Base-by-base conservation (phyloP, 139 green algal species). In the Mychonastes homosphaera region DNA sequence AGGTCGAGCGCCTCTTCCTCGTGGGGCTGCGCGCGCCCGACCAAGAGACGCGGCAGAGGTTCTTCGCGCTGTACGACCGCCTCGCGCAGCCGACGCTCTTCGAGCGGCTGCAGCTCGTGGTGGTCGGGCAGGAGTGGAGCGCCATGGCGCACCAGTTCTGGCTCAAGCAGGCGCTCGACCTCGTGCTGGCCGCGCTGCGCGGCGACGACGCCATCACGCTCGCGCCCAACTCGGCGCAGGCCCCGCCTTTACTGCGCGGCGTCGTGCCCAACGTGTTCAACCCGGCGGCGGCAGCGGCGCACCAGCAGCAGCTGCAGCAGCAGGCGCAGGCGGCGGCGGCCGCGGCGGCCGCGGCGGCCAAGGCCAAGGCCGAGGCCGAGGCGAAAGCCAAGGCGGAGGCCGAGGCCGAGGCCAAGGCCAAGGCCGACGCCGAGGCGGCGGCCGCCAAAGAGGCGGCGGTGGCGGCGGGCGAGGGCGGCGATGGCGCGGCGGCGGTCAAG, bases 91-190 rank as follows among this genome's bases (percentile, higher is more conserved):
- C 63, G 1, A 79, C 77, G 12, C 77, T 97, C 29, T 95, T 84
- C 58, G 77, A 89, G 30, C 80, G 92, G 28, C 77, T 99, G 56
- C 78, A 87, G 40, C 96, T 92, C 63, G 86, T 98, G 44, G 76
- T 99, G 16, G 54, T 75, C 46, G 53, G 45, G 4, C 91, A 99
- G 68, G 88, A 95, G 46, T 97, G 92, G 91, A 84, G 94, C 48
- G 78, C 84, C 6, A 77, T 95, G 44, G 70, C 70, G 2, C 55
- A 75, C 53, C 82, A 64, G 27, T 99, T 97, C 74, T 99, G 92
- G 92, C 77, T 98, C 5, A 95, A 94, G 65, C 86, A 96, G 48
- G 92, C 77, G 21, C 59, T 98, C 65, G 89, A 95, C 54, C 68
- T 97, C 40, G 70, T 98, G 8, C 78, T 98, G 34, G 74, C 84